A percentile compares a stretch with the other conserved stretches of the same genome.
Conservation (phyloP, 1,284 basidiomycete species). For the Tylopilus sp. region DNA sequence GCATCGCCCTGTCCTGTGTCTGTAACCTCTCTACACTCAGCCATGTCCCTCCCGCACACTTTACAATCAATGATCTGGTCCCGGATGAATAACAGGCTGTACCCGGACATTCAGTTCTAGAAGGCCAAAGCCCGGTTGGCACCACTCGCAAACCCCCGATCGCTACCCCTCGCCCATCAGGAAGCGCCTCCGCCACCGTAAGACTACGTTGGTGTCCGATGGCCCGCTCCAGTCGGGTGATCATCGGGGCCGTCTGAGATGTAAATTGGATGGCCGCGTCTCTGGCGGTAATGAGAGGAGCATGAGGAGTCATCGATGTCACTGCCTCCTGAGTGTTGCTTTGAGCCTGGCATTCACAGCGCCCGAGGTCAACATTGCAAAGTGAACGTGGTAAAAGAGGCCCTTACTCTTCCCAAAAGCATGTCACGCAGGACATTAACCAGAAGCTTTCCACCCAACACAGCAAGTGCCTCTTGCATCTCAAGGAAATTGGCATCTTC, state of each 20-base stretch:
- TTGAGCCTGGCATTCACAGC: slow-evolving; percentile 36
- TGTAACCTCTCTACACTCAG: slow-evolving; percentile 28
- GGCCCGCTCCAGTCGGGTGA: slow-evolving; percentile 61
- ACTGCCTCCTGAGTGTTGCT: slow-evolving; percentile 45
- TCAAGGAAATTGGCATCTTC: slow-evolving; percentile 46
- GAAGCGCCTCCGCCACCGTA: slow-evolving; percentile 45
- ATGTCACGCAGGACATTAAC: slow-evolving; percentile 69
- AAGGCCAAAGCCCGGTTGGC: slow-evolving; percentile 3
- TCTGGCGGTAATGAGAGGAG: slow-evolving; percentile 17
- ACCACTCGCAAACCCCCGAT: slow-evolving; percentile 22
- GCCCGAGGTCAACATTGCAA: not conserved
- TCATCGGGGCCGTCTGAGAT: slow-evolving; percentile 50
- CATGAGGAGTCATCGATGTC: slow-evolving; percentile 38
- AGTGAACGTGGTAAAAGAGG: slow-evolving; percentile 33
- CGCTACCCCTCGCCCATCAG: slow-evolving; percentile 37
- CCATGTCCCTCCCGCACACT: slow-evolving; percentile 23
- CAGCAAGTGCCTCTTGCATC: slow-evolving; percentile 61
- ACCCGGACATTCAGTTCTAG: slow-evolving; percentile 8
- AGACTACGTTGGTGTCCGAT: slow-evolving; percentile 41
- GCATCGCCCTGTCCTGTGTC: slow-evolving; percentile 32
- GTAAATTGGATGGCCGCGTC: slow-evolving; percentile 59
- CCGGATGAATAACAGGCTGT: slow-evolving; percentile 18
- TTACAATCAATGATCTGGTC: slow-evolving; percentile 19
- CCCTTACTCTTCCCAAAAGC: slow-evolving; percentile 35
- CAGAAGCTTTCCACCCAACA: slow-evolving; percentile 60